Evolutionary conservation across 2,329 filamentous ascomycete species (phyloP).

Genomic region (Sordariomycetes sp.): DNA sequence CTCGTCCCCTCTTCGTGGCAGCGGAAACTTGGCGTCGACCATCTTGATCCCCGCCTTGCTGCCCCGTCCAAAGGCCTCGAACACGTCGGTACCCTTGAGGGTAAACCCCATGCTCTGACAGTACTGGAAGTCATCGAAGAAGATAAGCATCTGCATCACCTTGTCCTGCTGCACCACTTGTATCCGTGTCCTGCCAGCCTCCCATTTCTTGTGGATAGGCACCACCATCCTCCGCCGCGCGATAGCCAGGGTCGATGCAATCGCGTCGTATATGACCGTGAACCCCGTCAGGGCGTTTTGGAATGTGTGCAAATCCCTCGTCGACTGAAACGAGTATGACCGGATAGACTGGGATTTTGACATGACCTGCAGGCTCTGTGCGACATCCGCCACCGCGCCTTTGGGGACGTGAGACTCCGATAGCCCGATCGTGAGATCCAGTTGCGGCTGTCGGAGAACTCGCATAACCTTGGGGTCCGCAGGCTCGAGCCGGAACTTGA

Average conservation of each 20-base stretch:
- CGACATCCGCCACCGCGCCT: conserved; percentile 52
- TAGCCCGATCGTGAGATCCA: conserved; percentile 67
- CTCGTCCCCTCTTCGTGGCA: conserved; percentile 45
- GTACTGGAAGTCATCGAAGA: conserved; percentile 81
- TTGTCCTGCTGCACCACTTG: conserved; percentile 72
- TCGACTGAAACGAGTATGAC: conserved; percentile 55
- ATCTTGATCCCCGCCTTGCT: conserved; percentile 66
- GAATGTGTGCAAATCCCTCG: conserved; percentile 66
- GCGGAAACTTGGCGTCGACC: conserved; percentile 81
- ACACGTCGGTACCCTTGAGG: conserved; percentile 73
- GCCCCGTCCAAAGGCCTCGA: conserved; percentile 56
- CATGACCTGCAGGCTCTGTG: conserved; percentile 51
- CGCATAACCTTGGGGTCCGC: conserved; percentile 51
- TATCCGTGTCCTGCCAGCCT: conserved; percentile 67
- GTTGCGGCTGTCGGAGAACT: conserved; percentile 61
- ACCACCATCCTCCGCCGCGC: conserved; percentile 80
- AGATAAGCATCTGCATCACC: conserved; percentile 67
- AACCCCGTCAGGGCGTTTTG: conserved; percentile 73
- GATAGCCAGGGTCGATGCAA: conserved; percentile 69
- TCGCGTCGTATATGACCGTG: conserved; percentile 60
- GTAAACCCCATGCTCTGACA: conserved; percentile 84
- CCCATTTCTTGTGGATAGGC: conserved; percentile 90
- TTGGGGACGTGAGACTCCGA: conserved; percentile 54
- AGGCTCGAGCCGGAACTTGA: conserved; percentile 56
- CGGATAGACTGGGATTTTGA: conserved; percentile 54